Percentiles rank a stretch among this genome's conserved stretches.
Conservation (phyloP, 2,329 filamentous ascomycete genomes). For the Penicillium sumatraense region DNA sequence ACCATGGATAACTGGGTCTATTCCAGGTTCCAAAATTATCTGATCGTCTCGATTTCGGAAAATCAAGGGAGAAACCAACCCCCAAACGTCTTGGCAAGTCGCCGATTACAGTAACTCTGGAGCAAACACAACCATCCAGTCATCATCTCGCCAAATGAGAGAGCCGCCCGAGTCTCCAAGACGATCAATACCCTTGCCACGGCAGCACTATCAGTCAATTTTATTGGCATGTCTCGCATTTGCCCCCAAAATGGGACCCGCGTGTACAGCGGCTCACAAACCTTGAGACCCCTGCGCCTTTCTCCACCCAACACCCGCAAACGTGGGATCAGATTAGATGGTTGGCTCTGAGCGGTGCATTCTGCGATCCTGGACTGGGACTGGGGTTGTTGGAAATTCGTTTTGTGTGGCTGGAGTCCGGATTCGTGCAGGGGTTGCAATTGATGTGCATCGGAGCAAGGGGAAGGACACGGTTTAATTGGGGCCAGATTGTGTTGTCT, state of each 20-base stretch:
- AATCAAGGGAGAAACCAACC: not conserved
- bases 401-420: not conserved
- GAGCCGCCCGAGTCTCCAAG: not conserved
- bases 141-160: not conserved
- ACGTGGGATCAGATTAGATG: slow-evolving; percentile 2
- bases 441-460: slow-evolving; percentile 2
- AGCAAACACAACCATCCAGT: too few species aligned
- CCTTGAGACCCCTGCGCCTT: not conserved
- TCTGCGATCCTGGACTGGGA: not conserved
- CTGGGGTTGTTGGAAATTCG: not conserved
- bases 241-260: not conserved
- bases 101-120: too few species aligned
- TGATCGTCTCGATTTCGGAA: not conserved
- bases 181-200: not conserved
- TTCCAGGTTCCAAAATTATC: not conserved
- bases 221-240: slow-evolving; percentile 2
- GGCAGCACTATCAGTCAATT: not conserved
- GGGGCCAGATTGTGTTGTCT: not conserved
- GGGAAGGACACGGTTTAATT: not conserved
- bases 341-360: not conserved
- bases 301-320: slow-evolving; percentile 1
- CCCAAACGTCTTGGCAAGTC: not conserved
- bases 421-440: not conserved
- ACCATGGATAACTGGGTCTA: not conserved
- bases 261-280: not conserved